A percentile compares a stretch with the other conserved stretches of the same genome.
These are phyloP conservation scores for Rhizophora mangle DNA, from an alignment of 345 rosid species.

Conservation along the genomic window DNA sequence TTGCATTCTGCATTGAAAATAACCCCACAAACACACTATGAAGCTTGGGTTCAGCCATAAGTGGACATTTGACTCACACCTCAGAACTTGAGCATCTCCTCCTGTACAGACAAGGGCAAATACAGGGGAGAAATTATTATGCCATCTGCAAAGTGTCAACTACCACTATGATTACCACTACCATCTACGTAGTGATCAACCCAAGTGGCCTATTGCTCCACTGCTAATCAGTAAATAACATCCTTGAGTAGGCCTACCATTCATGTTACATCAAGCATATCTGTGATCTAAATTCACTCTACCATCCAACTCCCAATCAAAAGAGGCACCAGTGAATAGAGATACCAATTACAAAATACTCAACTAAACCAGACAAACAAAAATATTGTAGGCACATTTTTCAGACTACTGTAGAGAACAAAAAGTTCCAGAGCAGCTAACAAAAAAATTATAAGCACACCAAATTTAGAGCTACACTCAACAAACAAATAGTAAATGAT, in stretches of 20 bases:
- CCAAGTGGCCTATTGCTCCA: conserved; percentile 45
- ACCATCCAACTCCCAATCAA: conserved; percentile 16
- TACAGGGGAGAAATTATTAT: conserved; percentile 74
- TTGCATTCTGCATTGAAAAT: conserved; percentile 35
- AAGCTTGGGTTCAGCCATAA: conserved; percentile 52
- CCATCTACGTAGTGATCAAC: conserved; percentile 38
- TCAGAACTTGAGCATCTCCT: conserved; percentile 54
- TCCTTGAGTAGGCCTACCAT: conserved; percentile 29
- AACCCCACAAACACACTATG: conserved; percentile 34
- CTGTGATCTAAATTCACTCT: conserved; percentile 17
- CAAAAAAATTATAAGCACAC: conserved; percentile 58
- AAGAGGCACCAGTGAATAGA: conserved; percentile 8
- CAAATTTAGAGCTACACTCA: conserved; percentile 68
- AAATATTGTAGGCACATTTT: conserved; percentile 34
- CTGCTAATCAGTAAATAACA: conserved; percentile 28
- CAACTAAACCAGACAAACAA: conserved; percentile 29
- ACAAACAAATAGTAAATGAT: conserved; percentile 41
- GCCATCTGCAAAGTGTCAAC: conserved; percentile 54
- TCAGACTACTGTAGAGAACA: conserved; percentile 46
- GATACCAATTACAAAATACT: conserved; percentile 14
- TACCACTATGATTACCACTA: conserved; percentile 65
- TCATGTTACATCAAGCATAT: conserved; percentile 34
- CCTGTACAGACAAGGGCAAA: conserved; percentile 69
- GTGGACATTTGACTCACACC: conserved; percentile 45
- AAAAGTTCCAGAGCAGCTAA: conserved; percentile 43